Evolutionary conservation across 495 filamentous ascomycete species (phyloP).

Genomic region (Daldinia caldariorum): DNA sequence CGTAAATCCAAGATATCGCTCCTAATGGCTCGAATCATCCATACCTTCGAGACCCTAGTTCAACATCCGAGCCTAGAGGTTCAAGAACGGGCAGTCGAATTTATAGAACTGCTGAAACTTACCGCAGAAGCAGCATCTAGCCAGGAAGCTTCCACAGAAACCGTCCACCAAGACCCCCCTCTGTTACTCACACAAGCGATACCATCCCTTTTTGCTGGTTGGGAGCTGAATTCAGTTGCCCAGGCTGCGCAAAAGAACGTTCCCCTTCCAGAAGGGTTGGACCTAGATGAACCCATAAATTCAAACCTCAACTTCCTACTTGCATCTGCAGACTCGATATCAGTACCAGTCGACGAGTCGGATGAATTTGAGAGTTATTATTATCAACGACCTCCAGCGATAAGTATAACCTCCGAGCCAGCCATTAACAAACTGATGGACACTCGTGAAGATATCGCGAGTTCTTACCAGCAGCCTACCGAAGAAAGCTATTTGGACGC

Average conservation of each 20-base stretch:
- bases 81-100: constrained; percentile 95
- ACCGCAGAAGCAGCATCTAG: constrained; percentile 78
- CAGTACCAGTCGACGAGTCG: constrained; percentile 61
- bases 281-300: constrained; percentile 84
- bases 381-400: constrained; percentile 60
- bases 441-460: constrained; percentile 52
- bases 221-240: constrained; percentile 92
- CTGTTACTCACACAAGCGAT: constrained; percentile 87
- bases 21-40: constrained; percentile 79
- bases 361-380: constrained; percentile 81
- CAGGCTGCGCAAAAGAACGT: constrained; percentile 85
- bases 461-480: constrained; percentile 70
- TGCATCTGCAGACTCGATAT: constrained; percentile 64
- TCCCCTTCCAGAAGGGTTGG: constrained; percentile 75
- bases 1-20: constrained; percentile 76
- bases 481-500: constrained; percentile 70
- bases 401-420: constrained; percentile 56
- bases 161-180: constrained; percentile 70
- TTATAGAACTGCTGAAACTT: constrained; percentile 85
- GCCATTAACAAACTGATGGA: constrained; percentile 63
- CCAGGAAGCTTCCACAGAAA: constrained; percentile 65
- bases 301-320: constrained; percentile 72
- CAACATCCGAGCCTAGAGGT: constrained; percentile 89
- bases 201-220: constrained; percentile 82
- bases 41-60: constrained; percentile 79